These are phyloP conservation scores for Fraxinus xanthoxyloides DNA, from an alignment of 305 asterid genomes.

Conservation along the genomic window DNA sequence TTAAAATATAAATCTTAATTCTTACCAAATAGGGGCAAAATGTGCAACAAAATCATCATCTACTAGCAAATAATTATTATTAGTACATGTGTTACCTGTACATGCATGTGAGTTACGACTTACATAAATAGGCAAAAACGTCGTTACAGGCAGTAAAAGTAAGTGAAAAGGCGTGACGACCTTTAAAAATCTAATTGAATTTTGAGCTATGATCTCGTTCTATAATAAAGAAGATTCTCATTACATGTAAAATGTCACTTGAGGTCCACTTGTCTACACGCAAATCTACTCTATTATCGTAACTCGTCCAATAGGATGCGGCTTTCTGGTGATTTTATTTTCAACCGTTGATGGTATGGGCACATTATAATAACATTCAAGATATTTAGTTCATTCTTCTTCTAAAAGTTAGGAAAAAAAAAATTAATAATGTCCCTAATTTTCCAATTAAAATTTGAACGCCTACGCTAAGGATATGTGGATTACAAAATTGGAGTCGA, in stretches of 20 bases:
- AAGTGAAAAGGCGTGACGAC: neutral
- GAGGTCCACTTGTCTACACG: constrained; percentile 8
- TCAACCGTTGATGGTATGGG: neutral
- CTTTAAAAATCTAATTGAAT: neutral
- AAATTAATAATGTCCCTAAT: neutral
- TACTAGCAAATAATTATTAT: too few species aligned
- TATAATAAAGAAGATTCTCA: constrained; percentile 23
- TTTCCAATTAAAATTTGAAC: neutral
- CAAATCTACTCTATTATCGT: neutral
- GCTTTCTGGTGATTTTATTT: neutral
- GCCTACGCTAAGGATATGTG: neutral
- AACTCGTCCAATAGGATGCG: neutral
- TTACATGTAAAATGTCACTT: neutral
- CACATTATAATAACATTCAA: neutral
- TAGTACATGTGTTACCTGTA: too few species aligned
- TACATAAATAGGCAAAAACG: too few species aligned
- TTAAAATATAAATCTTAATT: too few species aligned
- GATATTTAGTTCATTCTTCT: neutral
- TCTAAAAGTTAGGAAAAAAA: neutral
- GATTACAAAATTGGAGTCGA: neutral
- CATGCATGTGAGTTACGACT: neutral
- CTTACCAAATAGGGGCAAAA: too few species aligned
- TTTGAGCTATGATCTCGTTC: neutral
- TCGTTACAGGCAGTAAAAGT: neutral
- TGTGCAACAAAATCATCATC: too few species aligned